Evolutionary conservation across 805 yeast species (phyloP).

Genomic region (Candida ortonii): DNA sequence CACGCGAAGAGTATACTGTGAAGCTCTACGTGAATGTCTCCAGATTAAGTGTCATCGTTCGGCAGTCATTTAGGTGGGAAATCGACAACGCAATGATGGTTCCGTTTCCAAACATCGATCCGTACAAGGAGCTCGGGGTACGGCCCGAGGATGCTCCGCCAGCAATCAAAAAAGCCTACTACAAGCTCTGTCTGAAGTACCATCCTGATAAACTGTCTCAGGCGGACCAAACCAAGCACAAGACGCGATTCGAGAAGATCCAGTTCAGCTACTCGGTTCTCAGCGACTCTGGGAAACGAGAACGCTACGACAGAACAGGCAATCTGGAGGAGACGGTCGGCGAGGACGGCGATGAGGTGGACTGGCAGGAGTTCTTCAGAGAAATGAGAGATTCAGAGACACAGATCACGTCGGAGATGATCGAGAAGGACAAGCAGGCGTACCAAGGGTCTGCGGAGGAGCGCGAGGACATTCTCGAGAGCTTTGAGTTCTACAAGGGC

Average conservation of each 20-base stretch:
- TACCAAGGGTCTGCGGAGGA: constrained; percentile 68
- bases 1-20: not conserved
- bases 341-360: constrained; percentile 40
- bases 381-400: constrained; percentile 36
- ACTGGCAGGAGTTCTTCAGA: constrained; percentile 59
- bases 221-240: constrained; percentile 33
- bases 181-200: constrained; percentile 56
- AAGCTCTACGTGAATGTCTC: not conserved
- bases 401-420: constrained; percentile 58
- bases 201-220: constrained; percentile 67
- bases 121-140: constrained; percentile 54
- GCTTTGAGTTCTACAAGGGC: constrained; percentile 53
- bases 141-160: constrained; percentile 40
- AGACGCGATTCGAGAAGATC: constrained; percentile 54
- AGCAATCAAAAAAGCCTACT: constrained; percentile 65
- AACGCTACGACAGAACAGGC: constrained; percentile 70
- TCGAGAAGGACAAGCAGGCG: constrained; percentile 61
- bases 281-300: constrained; percentile 53
- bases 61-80: not conserved
- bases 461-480: constrained; percentile 55
- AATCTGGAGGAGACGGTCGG: constrained; percentile 41
- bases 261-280: constrained; percentile 74
- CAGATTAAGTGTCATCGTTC: no score
- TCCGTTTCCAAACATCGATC: constrained; percentile 57
- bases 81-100: constrained; percentile 28